Conservation (phyloP, 768 basidiomycete genomes). For the Rhodotorula paludigena region DNA sequence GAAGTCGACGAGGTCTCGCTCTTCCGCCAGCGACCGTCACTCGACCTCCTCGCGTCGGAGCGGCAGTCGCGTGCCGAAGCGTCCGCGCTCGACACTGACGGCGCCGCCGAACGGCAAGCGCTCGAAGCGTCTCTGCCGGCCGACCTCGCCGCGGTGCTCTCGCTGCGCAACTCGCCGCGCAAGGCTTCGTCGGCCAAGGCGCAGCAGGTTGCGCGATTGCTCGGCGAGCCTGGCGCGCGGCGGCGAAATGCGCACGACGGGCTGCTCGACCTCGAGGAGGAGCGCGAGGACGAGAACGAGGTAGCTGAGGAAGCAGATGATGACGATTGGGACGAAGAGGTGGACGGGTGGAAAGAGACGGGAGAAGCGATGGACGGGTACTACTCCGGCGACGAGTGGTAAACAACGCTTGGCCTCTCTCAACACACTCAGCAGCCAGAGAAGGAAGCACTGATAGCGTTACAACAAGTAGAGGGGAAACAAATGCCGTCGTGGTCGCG, state of each 20-base stretch:
- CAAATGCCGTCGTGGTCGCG: background rate
- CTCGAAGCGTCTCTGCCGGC: conserved; percentile 18
- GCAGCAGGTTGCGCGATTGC: conserved; percentile 13
- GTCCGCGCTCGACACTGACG: background rate
- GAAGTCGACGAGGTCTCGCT: conserved; percentile 12
- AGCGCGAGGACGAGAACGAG: background rate
- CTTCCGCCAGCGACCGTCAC: background rate
- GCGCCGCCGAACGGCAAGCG: background rate
- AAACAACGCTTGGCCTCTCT: background rate
- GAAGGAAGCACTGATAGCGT: background rate
- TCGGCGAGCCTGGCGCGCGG: conserved; percentile 8
- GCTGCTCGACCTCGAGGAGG: conserved; percentile 14
- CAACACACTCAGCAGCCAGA: too few species aligned
- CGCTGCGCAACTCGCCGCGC: conserved; percentile 22
- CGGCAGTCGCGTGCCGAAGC: background rate
- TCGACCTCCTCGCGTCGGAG: background rate
- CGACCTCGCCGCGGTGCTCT: conserved; percentile 30
- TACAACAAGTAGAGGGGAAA: background rate
- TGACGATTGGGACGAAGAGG: conserved; percentile 39
- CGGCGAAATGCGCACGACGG: background rate
- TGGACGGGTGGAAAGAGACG: conserved; percentile 30
- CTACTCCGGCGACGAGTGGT: conserved; percentile 15
- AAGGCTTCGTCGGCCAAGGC: conserved; percentile 25
- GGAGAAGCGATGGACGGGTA: conserved; percentile 38
- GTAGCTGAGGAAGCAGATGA: background rate